Percentiles rank a stretch among this genome's conserved stretches.
phyloP scores from a whole-genome alignment of 169 alveolate species.

The Perkinsus chesapeaki region DNA sequence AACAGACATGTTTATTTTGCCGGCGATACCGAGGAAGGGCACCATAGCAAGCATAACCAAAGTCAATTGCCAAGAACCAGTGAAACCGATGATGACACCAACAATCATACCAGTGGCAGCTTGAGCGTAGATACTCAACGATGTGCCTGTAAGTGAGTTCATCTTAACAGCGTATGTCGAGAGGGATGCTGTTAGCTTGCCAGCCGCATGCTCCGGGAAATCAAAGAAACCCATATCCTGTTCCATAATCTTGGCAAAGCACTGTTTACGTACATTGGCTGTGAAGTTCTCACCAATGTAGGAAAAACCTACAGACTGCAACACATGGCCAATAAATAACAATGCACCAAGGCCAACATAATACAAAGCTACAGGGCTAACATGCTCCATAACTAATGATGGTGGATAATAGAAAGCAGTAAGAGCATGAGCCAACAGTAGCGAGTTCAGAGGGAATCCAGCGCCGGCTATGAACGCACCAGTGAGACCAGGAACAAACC shows the following conservation, averaged over 20 bases:
- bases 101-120: slow-evolving; percentile 23
- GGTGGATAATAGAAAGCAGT: neutral
- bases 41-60: slow-evolving; percentile 28
- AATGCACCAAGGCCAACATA: neutral
- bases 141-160: slow-evolving; percentile 9
- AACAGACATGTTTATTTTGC: neutral
- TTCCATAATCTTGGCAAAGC: neutral
- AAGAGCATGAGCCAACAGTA: neutral
- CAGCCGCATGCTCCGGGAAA: slow-evolving; percentile 38
- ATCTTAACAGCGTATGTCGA: slow-evolving; percentile 19
- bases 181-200: slow-evolving; percentile 35
- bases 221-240: slow-evolving; percentile 47
- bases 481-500: neutral
- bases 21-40: slow-evolving; percentile 20
- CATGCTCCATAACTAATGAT: neutral
- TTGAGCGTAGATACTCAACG: slow-evolving; percentile 12
- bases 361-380: neutral
- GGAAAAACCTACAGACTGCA: neutral
- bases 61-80: slow-evolving; percentile 36
- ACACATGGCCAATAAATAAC: neutral
- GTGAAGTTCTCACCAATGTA: neutral
- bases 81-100: slow-evolving; percentile 36
- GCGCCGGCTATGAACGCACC: neutral
- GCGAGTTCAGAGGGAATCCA: neutral
- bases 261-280: neutral